Evolutionary conservation across 2,329 filamentous ascomycete genomes (phyloP).

Genomic region (Leptographium radiaticola): DNA sequence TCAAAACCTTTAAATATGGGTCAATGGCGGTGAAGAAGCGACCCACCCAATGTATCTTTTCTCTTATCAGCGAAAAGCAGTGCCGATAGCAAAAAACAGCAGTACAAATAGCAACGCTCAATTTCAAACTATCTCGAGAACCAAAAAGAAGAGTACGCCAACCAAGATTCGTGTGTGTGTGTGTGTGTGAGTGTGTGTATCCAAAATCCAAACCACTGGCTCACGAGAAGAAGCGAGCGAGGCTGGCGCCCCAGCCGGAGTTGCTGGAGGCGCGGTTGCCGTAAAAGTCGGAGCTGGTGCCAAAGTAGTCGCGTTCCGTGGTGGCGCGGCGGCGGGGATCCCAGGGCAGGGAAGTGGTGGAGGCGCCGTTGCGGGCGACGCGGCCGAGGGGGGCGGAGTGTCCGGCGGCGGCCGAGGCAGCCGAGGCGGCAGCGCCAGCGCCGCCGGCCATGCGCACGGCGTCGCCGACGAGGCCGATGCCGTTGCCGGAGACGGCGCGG

Average conservation of each 20-base stretch:
- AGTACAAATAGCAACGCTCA: no score
- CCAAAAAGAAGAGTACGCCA: no score
- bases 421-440: constrained; percentile 12
- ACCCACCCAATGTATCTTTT: no score
- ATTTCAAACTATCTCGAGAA: no score
- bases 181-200: no score
- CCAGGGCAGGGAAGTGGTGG: constrained; percentile 18
- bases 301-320: constrained; percentile 24
- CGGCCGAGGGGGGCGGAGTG: constrained; percentile 18
- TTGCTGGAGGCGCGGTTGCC: background rate
- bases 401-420: constrained; percentile 4
- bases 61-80: no score
- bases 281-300: background rate
- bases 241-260: background rate
- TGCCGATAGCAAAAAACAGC: no score
- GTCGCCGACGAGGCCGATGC: constrained; percentile 38
- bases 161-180: no score
- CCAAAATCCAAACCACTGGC: no score
- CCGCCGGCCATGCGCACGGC: constrained; percentile 38
- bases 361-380: constrained; percentile 15
- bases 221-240: constrained; percentile 7
- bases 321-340: constrained; percentile 19
- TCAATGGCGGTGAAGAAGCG: no score
- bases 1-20: no score
- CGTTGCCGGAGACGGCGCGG: constrained; percentile 32